These are phyloP conservation scores for Morella rubra DNA, from an alignment of 306 rosid species.

Conservation along the genomic window DNA sequence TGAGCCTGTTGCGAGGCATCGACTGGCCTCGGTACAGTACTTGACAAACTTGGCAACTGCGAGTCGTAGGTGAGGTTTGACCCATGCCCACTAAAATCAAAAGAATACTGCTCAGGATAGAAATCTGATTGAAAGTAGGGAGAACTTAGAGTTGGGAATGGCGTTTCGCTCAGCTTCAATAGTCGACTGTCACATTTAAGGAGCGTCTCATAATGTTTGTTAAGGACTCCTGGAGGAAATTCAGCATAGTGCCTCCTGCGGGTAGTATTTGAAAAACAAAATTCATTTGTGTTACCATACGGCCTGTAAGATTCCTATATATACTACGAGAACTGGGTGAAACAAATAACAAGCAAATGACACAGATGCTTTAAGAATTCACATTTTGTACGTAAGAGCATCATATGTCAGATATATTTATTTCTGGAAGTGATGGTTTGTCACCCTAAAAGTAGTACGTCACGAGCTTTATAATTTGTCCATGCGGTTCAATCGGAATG, in stretches of 20 bases:
- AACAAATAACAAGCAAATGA: background rate
- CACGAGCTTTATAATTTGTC: background rate
- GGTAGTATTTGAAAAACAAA: background rate
- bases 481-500: background rate
- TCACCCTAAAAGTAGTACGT: background rate
- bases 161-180: slow-evolving; percentile 30
- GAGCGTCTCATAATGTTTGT: slow-evolving; percentile 38
- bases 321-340: background rate
- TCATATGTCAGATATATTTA: too few relatives aligned
- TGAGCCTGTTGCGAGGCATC: slow-evolving; percentile 3
- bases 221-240: slow-evolving; percentile 48
- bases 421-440: background rate
- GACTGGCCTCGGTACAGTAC: background rate
- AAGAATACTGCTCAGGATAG: slow-evolving; percentile 14
- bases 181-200: slow-evolving; percentile 36
- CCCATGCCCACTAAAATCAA: background rate
- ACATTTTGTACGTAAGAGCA: too few relatives aligned
- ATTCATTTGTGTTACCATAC: background rate
- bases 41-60: background rate
- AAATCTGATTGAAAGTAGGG: slow-evolving; percentile 36
- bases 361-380: background rate
- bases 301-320: background rate
- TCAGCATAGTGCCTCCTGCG: slow-evolving; percentile 14
- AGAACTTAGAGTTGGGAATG: slow-evolving; percentile 35
- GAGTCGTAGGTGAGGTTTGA: background rate